Evolutionary conservation across 2,329 filamentous ascomycete genomes (phyloP).

Genomic region (Botrytis hyacinthi): DNA sequence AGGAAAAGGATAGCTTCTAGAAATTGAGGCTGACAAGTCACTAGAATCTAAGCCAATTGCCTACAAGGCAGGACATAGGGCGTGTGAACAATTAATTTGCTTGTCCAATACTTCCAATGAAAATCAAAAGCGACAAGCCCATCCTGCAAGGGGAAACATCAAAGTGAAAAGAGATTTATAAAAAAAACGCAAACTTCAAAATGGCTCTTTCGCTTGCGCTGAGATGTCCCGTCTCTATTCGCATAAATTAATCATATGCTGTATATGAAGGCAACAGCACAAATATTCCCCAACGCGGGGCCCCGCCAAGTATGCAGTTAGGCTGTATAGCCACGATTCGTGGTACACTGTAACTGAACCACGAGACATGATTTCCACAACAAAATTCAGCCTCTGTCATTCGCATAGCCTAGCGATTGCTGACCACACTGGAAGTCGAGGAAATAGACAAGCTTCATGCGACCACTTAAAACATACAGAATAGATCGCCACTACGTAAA

Average conservation of each 20-base stretch:
- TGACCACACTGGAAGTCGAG: neutral
- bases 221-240: neutral
- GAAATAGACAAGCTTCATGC: neutral
- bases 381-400: neutral
- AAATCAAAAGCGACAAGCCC: neutral
- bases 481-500: neutral
- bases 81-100: neutral
- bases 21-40: conserved; percentile 7
- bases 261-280: neutral
- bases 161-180: neutral
- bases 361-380: neutral
- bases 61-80: neutral
- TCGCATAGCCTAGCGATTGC: neutral
- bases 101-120: neutral
- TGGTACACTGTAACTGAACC: neutral
- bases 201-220: neutral
- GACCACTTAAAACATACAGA: neutral
- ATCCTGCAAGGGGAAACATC: neutral
- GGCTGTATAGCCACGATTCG: neutral
- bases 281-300: neutral
- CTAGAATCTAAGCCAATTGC: neutral
- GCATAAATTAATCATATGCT: neutral
- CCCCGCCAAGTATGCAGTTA: neutral
- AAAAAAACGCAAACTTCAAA: neutral
- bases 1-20: neutral